phyloP scores from a whole-genome alignment of 345 rosid species.

The Populus euphratica region DNA sequence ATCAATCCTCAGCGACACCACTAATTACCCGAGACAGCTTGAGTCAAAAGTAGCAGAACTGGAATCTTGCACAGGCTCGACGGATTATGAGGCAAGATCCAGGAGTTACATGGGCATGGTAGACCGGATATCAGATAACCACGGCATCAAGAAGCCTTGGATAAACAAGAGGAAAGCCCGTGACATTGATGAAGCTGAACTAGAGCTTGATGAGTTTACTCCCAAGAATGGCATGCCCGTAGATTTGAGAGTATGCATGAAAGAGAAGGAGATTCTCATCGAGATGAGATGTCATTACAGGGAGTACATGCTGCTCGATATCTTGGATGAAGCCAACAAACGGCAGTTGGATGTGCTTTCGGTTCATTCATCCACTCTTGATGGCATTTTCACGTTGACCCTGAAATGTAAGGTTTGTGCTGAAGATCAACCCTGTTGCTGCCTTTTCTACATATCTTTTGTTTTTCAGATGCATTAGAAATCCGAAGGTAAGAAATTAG shows the following conservation, averaged over 20 bases:
- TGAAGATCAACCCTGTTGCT: background rate
- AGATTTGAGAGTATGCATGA: conserved; percentile 43
- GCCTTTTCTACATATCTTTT: background rate
- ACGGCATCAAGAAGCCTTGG: conserved; percentile 36
- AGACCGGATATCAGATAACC: conserved; percentile 71
- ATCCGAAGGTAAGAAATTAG: background rate
- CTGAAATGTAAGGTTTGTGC: conserved; percentile 69
- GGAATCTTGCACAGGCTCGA: conserved; percentile 67
- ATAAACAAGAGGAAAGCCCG: conserved; percentile 63
- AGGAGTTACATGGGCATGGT: conserved; percentile 39
- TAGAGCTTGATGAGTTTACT: conserved; percentile 25
- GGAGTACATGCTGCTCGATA: conserved; percentile 62
- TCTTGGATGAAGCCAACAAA: conserved; percentile 73
- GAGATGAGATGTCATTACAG: conserved; percentile 67
- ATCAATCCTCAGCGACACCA: conserved; percentile 57
- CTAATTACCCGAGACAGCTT: conserved; percentile 57
- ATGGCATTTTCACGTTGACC: conserved; percentile 51
- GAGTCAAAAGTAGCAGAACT: conserved; percentile 75
- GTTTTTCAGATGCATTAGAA: background rate
- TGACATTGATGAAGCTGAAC: conserved; percentile 41
- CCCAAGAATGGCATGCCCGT: conserved; percentile 24
- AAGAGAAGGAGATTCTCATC: conserved; percentile 50
- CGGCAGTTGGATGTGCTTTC: conserved; percentile 68
- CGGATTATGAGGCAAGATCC: conserved; percentile 43
- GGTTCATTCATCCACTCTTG: conserved; percentile 59